A percentile compares a stretch with the other conserved stretches of the same genome.
Evolutionary conservation across 2,329 filamentous ascomycete genomes (phyloP).

Genomic region (Dothistroma septosporum): DNA sequence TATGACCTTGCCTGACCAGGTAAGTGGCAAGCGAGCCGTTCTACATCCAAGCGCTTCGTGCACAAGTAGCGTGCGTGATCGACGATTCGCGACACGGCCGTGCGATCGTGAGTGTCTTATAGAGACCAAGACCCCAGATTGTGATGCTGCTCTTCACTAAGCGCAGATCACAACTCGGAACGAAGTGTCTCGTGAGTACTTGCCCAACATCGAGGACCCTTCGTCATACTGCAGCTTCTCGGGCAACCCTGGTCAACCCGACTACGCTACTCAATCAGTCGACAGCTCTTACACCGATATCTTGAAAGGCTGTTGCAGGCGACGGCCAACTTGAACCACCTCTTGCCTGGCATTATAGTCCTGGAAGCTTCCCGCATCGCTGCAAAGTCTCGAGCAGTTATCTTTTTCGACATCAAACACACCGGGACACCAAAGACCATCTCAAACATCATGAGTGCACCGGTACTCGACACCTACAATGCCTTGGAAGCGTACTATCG

Average conservation of each 20-base stretch:
- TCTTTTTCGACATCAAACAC: neutral
- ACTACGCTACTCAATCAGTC: neutral
- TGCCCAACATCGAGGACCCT: neutral
- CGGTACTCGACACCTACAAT: neutral
- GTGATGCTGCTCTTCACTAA: neutral
- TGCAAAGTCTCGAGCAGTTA: neutral
- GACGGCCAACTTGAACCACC: neutral
- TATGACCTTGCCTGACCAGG: neutral
- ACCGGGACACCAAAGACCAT: neutral
- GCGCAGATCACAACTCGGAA: neutral
- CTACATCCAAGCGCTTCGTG: neutral
- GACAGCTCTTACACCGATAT: neutral
- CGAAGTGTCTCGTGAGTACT: neutral
- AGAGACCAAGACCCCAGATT: neutral
- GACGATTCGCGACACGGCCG: neutral
- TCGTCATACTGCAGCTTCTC: neutral
- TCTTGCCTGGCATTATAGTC: neutral
- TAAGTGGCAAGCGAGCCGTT: neutral
- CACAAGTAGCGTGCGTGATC: neutral
- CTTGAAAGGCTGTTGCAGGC: neutral
- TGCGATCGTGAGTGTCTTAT: neutral
- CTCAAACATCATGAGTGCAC: neutral
- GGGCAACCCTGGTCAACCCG: neutral
- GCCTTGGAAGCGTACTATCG: conserved; percentile 1
- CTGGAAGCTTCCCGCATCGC: neutral